Evolutionary conservation across 345 rosid species (phyloP).

Genomic region (Lepidium sativum): DNA sequence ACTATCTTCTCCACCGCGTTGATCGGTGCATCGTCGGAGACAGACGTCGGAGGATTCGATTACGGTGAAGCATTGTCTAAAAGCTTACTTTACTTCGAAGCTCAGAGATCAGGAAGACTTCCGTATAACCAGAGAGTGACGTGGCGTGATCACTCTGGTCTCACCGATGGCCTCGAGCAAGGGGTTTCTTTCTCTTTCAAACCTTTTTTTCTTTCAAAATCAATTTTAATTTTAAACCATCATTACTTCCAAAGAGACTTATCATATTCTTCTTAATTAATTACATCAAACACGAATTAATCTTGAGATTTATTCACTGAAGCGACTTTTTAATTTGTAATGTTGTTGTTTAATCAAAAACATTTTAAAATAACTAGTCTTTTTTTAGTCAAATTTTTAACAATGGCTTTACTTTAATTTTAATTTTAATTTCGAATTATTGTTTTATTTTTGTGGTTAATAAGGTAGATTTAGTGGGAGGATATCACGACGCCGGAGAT

Average conservation of each 20-base stretch:
- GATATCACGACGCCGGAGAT: slow-evolving; percentile 87
- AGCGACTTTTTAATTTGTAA: too few species aligned
- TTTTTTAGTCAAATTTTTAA: too few species aligned
- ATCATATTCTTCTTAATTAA: background rate
- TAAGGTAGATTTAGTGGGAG: slow-evolving; percentile 54
- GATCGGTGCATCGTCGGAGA: background rate
- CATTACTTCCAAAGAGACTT: background rate
- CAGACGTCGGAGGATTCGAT: slow-evolving; percentile 24
- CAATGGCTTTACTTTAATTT: too few species aligned
- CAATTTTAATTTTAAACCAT: background rate
- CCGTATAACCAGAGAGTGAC: slow-evolving; percentile 76
- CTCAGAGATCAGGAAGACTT: slow-evolving; percentile 90
- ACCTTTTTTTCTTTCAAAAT: too few species aligned
- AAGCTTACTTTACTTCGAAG: slow-evolving; percentile 93
- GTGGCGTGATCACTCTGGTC: slow-evolving; percentile 88
- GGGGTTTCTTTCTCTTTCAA: slow-evolving; percentile 83
- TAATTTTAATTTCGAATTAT: background rate
- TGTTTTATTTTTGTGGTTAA: background rate
- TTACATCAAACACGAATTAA: background rate
- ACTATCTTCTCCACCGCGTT: slow-evolving; percentile 1
- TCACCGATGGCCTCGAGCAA: slow-evolving; percentile 51
- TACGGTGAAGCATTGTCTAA: slow-evolving; percentile 73
- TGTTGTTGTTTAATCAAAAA: too few species aligned
- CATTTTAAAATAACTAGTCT: too few species aligned
- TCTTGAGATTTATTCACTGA: background rate